phyloP scores from a whole-genome alignment of 2,329 filamentous ascomycete species.

The Simplicillium sp. region DNA sequence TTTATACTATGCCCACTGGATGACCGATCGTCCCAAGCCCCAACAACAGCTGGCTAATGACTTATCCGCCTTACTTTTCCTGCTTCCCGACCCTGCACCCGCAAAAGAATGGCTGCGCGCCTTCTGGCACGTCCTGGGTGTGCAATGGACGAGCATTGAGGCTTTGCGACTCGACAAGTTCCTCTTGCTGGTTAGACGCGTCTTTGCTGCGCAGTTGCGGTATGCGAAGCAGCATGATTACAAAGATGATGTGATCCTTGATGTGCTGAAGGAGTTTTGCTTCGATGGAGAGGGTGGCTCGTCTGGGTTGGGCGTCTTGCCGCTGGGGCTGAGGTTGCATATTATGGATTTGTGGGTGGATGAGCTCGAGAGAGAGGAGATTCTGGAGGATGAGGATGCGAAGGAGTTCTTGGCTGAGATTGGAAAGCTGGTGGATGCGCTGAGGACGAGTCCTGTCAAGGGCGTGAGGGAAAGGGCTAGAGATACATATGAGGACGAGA shows the following conservation, averaged over 20 bases:
- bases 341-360: conserved; percentile 87
- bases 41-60: conserved; percentile 77
- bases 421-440: conserved; percentile 42
- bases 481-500: conserved; percentile 64
- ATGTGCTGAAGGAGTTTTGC: conserved; percentile 18
- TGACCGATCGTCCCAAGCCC: conserved; percentile 80
- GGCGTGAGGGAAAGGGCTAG: conserved; percentile 59
- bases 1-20: conserved; percentile 88
- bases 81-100: conserved; percentile 37
- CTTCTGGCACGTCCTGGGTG: conserved; percentile 63
- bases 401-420: conserved; percentile 42
- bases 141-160: conserved; percentile 67
- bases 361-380: conserved; percentile 66
- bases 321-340: conserved; percentile 80
- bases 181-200: conserved; percentile 70
- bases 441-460: conserved; percentile 57
- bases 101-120: conserved; percentile 43
- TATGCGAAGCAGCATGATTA: conserved; percentile 27
- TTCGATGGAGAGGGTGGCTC: conserved; percentile 21
- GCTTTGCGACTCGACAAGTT: conserved; percentile 87
- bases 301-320: conserved; percentile 46
- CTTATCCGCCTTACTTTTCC: conserved; percentile 57
- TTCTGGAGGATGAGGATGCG: conserved; percentile 31
- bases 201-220: conserved; percentile 61
- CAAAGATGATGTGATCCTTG: conserved; percentile 17